Conservation (phyloP, 2,329 filamentous ascomycete genomes). For the Cryphonectria carpinicola region DNA sequence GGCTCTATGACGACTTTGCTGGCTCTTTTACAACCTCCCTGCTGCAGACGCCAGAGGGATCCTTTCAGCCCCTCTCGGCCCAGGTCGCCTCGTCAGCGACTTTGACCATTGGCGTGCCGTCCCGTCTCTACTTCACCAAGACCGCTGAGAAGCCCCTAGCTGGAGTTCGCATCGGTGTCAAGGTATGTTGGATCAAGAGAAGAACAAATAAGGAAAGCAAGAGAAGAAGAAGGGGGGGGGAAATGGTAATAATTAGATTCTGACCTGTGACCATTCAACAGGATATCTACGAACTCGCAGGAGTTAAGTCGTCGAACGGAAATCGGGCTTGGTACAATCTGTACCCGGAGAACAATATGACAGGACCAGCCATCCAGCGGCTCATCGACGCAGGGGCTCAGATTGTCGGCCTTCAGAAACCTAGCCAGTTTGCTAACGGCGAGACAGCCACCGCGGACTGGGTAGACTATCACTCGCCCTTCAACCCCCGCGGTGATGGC, state of each 20-base stretch:
- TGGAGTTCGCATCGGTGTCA: constrained; percentile 64
- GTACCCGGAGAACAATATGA: constrained; percentile 52
- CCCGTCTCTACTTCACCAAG: constrained; percentile 60
- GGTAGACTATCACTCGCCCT: constrained; percentile 47
- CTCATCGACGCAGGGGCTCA: constrained; percentile 63
- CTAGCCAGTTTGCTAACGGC: constrained; percentile 50
- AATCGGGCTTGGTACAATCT: constrained; percentile 63
- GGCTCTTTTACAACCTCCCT: constrained; percentile 39
- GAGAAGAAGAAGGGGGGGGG: neutral
- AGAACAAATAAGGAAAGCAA: neutral
- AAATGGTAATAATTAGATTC: neutral
- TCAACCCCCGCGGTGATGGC: constrained; percentile 52
- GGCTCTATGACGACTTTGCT: constrained; percentile 42
- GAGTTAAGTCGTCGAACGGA: constrained; percentile 58
- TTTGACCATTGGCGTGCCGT: constrained; percentile 56
- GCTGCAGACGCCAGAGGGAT: constrained; percentile 37
- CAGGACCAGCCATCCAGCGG: constrained; percentile 56
- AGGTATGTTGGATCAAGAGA: neutral
- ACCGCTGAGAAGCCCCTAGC: constrained; percentile 59
- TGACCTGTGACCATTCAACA: constrained; percentile 35
- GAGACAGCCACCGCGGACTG: constrained; percentile 53
- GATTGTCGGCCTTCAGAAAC: constrained; percentile 52
- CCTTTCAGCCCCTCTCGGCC: constrained; percentile 41
- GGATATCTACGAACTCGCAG: constrained; percentile 57
- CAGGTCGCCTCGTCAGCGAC: constrained; percentile 35